Evolutionary conservation across 2,329 filamentous ascomycete genomes (phyloP), one percentile per base, ranked within the genome.

Genomic region (Xylariaceae sp.): DNA sequence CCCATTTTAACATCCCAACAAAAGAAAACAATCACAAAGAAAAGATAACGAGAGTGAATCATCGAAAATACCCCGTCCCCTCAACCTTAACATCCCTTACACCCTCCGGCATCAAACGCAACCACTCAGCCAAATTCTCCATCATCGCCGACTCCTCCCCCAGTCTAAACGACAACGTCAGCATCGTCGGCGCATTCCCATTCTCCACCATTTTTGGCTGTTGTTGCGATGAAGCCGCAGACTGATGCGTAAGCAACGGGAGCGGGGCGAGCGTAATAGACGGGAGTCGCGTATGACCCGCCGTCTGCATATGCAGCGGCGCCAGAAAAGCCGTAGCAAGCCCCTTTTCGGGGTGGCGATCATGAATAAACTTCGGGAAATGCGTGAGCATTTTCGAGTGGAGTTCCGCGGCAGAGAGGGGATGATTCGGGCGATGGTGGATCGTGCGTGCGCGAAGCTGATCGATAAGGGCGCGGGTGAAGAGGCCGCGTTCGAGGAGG

Each of bases 91-190:
- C 74, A 59, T 84, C 81, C 64, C 74, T 78, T 64, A 84, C 77
- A 6, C 80, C 78, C 58, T 83, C 80, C 1, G 82, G 82, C 77
- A 85, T 81, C 67, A 81, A 73, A 18, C 82, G 78, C 62, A 85
- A 70, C 81, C 82, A 85, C 66, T 85, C 82, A 56, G 78, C 74
- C 82, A 82, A 84, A 57, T 72, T 78, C 54, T 84, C 81, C 56
- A 79, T 68, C 61, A 82, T 78, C 60, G 82, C 71, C 35, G 75
- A 75, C 23, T 82, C 80, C 47, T 83, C 81, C 2, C 75, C 75
- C 48, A 85, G 70, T 30, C 77, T 75, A 57, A 85, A 76, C 8
- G 77, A 79, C 6, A 85, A 67, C 55, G 77, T 78, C 42, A 85
- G 62, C 57, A 81, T 78, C 2, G 78, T 74, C 18, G 37, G 7